Evolutionary conservation across 148 eudicot genomes (phyloP).

Genomic region (Spergularia marina): DNA sequence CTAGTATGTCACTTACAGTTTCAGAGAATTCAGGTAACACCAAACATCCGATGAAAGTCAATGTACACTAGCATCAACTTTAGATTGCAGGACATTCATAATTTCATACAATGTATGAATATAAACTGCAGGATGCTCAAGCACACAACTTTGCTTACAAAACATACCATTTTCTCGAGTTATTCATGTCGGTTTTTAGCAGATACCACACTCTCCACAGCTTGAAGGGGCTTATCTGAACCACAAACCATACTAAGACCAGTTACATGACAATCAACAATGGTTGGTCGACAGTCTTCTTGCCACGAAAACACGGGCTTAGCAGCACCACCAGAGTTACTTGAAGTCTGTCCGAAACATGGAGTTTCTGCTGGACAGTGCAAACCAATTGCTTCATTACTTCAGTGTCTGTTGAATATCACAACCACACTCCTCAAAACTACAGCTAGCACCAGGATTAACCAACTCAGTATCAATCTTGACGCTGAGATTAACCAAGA

Average conservation of each 20-base stretch:
- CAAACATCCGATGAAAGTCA: too few relatives aligned
- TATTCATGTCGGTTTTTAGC: slow-evolving; percentile 23
- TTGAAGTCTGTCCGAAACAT: slow-evolving; percentile 13
- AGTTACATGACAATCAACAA: slow-evolving; percentile 27
- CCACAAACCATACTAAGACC: slow-evolving; percentile 2
- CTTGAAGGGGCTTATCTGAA: slow-evolving; percentile 19
- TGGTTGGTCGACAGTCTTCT: slow-evolving; percentile 25
- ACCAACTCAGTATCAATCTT: slow-evolving; percentile 48
- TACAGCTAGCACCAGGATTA: slow-evolving; percentile 16
- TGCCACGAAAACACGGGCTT: slow-evolving; percentile 20
- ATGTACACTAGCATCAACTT: too few relatives aligned
- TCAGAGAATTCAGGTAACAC: too few relatives aligned
- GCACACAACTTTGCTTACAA: slow-evolving; percentile 11
- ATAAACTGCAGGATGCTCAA: too few relatives aligned
- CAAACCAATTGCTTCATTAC: slow-evolving; percentile 4
- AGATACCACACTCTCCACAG: slow-evolving; percentile 23
- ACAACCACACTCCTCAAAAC: slow-evolving; percentile 30
- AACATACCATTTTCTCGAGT: slow-evolving; percentile 1
- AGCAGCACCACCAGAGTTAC: background rate
- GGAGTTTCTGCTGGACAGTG: slow-evolving; percentile 21
- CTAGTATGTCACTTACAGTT: too few relatives aligned
- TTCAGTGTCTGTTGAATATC: too few relatives aligned
- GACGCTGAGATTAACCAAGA: slow-evolving; percentile 43
- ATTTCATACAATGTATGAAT: too few relatives aligned
- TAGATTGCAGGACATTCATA: too few relatives aligned